Conservation (phyloP, 2,329 filamentous ascomycete species). For the Coleophoma eucalyptorum region DNA sequence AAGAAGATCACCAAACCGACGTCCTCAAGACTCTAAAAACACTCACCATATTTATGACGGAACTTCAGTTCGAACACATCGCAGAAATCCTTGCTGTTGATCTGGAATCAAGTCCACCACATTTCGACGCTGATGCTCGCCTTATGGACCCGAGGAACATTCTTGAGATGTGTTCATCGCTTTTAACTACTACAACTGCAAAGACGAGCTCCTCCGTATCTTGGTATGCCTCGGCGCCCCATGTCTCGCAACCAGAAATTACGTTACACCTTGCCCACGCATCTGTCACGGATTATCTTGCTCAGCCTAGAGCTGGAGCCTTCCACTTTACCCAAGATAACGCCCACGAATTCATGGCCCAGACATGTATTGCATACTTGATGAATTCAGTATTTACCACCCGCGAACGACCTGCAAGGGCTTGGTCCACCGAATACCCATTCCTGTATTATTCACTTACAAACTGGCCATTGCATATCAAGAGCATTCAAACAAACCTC, state of each 20-base stretch:
- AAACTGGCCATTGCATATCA: too few species aligned
- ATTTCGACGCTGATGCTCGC: slow-evolving; percentile 29
- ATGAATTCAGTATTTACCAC: too few species aligned
- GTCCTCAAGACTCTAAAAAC: slow-evolving; percentile 19
- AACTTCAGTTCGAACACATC: slow-evolving; percentile 20
- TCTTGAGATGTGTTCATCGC: slow-evolving; percentile 12
- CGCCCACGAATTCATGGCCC: too few species aligned
- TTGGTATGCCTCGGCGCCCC: background rate
- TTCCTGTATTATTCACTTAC: too few species aligned
- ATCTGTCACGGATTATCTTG: slow-evolving; percentile 17
- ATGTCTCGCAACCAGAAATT: background rate
- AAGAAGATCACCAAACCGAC: slow-evolving; percentile 9
- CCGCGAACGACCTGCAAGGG: too few species aligned
- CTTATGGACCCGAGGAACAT: slow-evolving; percentile 28
- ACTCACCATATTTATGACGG: slow-evolving; percentile 16
- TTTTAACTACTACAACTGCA: slow-evolving; percentile 5
- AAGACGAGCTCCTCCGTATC: background rate
- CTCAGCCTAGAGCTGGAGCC: slow-evolving; percentile 5
- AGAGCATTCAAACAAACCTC: too few species aligned
- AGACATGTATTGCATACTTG: too few species aligned
- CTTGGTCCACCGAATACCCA: too few species aligned
- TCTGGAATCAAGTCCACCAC: slow-evolving; percentile 4
- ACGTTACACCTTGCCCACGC: slow-evolving; percentile 14
- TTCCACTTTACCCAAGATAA: slow-evolving; percentile 8
- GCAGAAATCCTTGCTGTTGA: slow-evolving; percentile 26